phyloP scores from a whole-genome alignment of 768 basidiomycete species.

The Tricholoma furcatifolium region DNA sequence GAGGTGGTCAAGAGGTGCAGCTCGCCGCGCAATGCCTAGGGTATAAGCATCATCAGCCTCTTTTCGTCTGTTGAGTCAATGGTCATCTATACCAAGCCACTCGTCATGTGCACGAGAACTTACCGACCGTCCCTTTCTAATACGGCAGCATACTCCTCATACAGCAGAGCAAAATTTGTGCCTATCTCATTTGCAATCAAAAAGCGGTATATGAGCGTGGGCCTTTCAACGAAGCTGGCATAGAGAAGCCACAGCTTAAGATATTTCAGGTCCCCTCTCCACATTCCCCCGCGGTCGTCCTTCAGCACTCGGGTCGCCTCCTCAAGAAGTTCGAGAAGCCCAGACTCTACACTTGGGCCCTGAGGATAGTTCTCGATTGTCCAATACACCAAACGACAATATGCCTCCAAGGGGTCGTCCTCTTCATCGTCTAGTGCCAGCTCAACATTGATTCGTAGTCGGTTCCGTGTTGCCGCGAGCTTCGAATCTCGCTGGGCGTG shows the following conservation, averaged over 20 bases:
- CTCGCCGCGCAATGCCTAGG: constrained; percentile 86
- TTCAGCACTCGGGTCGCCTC: constrained; percentile 87
- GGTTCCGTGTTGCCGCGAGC: constrained; percentile 60
- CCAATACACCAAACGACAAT: constrained; percentile 86
- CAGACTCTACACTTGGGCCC: constrained; percentile 84
- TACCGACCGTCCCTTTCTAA: constrained; percentile 84
- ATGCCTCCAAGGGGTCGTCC: constrained; percentile 85
- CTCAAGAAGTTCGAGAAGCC: constrained; percentile 89
- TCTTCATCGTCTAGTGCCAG: constrained; percentile 80
- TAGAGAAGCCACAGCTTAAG: constrained; percentile 95
- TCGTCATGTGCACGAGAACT: constrained; percentile 17
- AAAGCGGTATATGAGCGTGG: constrained; percentile 86
- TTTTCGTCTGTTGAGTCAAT: constrained; percentile 53
- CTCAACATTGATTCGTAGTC: constrained; percentile 71
- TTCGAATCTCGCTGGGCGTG: constrained; percentile 74
- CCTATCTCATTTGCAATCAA: constrained; percentile 91
- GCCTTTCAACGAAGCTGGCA: constrained; percentile 87
- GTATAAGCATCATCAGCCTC: constrained; percentile 89
- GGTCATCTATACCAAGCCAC: constrained; percentile 9
- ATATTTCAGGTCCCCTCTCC: constrained; percentile 81
- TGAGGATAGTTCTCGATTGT: constrained; percentile 94
- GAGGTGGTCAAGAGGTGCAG: constrained; percentile 77
- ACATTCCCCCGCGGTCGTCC: constrained; percentile 69
- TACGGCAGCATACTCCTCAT: constrained; percentile 89
- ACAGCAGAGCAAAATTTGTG: constrained; percentile 73